Base-by-base conservation (phyloP, 2,329 filamentous ascomycete genomes). In the Diaporthe sp. region DNA sequence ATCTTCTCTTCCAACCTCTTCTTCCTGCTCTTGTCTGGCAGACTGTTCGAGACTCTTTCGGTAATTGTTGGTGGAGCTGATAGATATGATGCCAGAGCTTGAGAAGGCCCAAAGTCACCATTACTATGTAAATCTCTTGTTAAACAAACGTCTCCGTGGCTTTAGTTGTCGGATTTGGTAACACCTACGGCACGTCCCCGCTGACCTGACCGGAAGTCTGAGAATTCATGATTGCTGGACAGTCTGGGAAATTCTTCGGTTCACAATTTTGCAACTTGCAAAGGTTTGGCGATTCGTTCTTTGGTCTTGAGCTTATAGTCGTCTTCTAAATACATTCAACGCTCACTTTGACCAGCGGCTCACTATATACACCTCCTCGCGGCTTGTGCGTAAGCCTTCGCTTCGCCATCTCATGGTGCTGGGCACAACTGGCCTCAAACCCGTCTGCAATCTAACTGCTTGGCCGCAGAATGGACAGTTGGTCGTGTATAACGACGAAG, bases 1-100 rank as follows among this genome's bases (percentile, higher is more conserved):
- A 68, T 39, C n/a, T 27, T 53, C 8, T 53, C 47, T 25, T 13
- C n/a, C 13, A 68, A 12, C 15, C 13, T 27, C 47, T 39, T 39
- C n/a, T 53, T 12, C n/a, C 32, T 53, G 4, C 53, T 35, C 4
- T 6, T 13, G 8, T n/a, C 22, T 8, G 63, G 32, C 15, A 68
- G 22, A 25, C 39, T 17, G 63, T 68, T 68, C n/a, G 63, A 19
- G 1, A 53, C 9, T 5, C n/a, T 68, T n/a, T 68, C 63, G 1
- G n/a, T 68, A 13, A 68, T 27, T 30, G 63, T 68, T 51, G 63
- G 44, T 8, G n/a, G 13, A 53, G 63, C 44, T 9, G n/a, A 68
- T 0, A 68, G 32, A 12, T 53, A 68, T 8, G 63, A 53, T 2
- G 15, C 15, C 12, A 68, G 15, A 4, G 39, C 1, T 13, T 37